Conservation (phyloP, 2,329 filamentous ascomycete genomes). For the Penicillium sp. region DNA sequence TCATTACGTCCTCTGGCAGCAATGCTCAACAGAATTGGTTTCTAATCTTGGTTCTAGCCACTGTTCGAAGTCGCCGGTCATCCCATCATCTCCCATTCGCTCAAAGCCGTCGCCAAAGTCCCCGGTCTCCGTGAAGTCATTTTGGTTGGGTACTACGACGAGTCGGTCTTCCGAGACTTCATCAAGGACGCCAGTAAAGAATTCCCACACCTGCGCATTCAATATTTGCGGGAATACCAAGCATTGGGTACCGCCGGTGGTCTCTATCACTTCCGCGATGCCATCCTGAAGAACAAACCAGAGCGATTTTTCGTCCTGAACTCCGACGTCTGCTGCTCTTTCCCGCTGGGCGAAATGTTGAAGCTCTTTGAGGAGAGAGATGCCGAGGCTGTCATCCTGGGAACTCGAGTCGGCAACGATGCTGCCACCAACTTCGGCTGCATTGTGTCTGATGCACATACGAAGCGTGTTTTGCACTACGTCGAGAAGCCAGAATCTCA, state of each 20-base stretch:
- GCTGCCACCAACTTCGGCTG: slow-evolving; percentile 95
- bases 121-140: slow-evolving; percentile 92
- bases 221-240: slow-evolving; percentile 96
- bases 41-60: slow-evolving; percentile 54
- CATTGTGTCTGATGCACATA: slow-evolving; percentile 91
- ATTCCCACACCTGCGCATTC: slow-evolving; percentile 84
- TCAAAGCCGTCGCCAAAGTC: slow-evolving; percentile 85
- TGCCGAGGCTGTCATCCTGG: slow-evolving; percentile 92
- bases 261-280: slow-evolving; percentile 98
- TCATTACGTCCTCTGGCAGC: slow-evolving; percentile 49
- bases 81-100: slow-evolving; percentile 96
- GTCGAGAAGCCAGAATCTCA: slow-evolving; percentile 98
- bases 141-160: slow-evolving; percentile 98
- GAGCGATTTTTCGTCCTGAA: slow-evolving; percentile 97
- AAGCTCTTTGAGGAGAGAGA: slow-evolving; percentile 91
- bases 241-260: slow-evolving; percentile 93
- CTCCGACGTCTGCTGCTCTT: slow-evolving; percentile 97
- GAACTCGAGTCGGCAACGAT: slow-evolving; percentile 85
- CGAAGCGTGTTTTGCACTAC: slow-evolving; percentile 93
- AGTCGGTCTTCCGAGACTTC: slow-evolving; percentile 94
- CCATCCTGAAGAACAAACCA: slow-evolving; percentile 90
- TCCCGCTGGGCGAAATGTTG: slow-evolving; percentile 94
- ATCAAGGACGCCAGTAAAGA: slow-evolving; percentile 84
- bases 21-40: slow-evolving; percentile 15
- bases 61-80: slow-evolving; percentile 98